Evolutionary conservation across 495 filamentous ascomycete species (phyloP).

Genomic region (Articulospora tetracladia): DNA sequence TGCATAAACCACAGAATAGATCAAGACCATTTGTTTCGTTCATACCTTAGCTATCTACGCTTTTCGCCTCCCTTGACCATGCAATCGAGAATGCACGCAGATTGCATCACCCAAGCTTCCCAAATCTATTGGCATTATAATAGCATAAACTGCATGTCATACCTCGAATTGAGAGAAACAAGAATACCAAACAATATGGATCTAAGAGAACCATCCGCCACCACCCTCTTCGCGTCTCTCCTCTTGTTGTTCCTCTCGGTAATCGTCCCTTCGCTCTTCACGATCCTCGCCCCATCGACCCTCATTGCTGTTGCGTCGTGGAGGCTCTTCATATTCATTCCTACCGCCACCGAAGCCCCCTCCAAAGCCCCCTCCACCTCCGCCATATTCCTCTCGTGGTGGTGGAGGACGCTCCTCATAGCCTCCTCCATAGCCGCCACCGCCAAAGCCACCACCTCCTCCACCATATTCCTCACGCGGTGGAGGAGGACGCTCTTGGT

Average conservation of each 20-base stretch:
- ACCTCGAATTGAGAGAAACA: background rate
- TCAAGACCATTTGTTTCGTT: too few species aligned
- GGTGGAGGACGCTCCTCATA: background rate
- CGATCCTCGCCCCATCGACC: constrained; percentile 12
- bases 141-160: too few species aligned
- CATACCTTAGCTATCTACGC: background rate
- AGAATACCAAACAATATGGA: background rate
- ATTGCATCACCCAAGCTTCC: too few species aligned
- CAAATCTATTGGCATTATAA: too few species aligned
- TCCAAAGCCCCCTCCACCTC: background rate
- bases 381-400: too few species aligned
- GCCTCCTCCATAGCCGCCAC: background rate
- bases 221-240: constrained; percentile 13
- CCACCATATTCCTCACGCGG: constrained; percentile 8
- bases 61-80: background rate
- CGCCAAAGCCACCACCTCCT: constrained; percentile 10
- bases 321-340: constrained; percentile 1
- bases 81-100: too few species aligned
- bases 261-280: constrained; percentile 1
- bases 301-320: constrained; percentile 1
- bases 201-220: constrained; percentile 21
- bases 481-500: background rate
- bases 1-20: too few species aligned
- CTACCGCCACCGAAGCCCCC: background rate
- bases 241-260: background rate